A percentile compares a stretch with the other conserved stretches of the same genome.
Conservation (phyloP, 2,329 filamentous ascomycete species). For the Eutypa lata region DNA sequence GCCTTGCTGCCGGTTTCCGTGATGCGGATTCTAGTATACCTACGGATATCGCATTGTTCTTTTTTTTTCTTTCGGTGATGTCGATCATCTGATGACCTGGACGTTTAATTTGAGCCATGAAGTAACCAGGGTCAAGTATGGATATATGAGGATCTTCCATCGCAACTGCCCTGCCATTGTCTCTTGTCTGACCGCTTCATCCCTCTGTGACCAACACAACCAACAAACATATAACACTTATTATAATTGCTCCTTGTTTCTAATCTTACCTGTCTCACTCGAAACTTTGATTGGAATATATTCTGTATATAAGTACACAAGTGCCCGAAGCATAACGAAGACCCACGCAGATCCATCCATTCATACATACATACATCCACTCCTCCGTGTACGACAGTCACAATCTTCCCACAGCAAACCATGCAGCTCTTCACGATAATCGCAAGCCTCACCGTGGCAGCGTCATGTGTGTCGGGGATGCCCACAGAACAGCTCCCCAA, state of each 20-base stretch:
- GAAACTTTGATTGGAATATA: too few relatives aligned
- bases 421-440: conserved; percentile 25
- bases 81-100: too few relatives aligned
- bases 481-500: conserved; percentile 32
- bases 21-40: too few relatives aligned
- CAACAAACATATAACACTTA: not conserved
- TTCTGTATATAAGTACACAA: not conserved
- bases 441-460: conserved; percentile 17
- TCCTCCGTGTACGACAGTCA: too few relatives aligned
- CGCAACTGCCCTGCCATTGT: not conserved
- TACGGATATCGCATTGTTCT: too few relatives aligned
- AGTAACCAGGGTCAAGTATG: too few relatives aligned
- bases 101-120: too few relatives aligned
- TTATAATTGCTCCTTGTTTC: too few relatives aligned
- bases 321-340: not conserved
- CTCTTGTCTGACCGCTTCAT: not conserved
- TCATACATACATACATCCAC: too few relatives aligned
- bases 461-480: conserved; percentile 20
- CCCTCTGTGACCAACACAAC: not conserved
- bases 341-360: not conserved
- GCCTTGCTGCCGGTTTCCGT: too few relatives aligned
- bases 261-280: too few relatives aligned
- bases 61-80: too few relatives aligned
- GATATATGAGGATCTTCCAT: not conserved
- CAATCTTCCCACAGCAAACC: not conserved